phyloP scores from a whole-genome alignment of 495 filamentous ascomycete species.

The Thermothielavioides terrestris region DNA sequence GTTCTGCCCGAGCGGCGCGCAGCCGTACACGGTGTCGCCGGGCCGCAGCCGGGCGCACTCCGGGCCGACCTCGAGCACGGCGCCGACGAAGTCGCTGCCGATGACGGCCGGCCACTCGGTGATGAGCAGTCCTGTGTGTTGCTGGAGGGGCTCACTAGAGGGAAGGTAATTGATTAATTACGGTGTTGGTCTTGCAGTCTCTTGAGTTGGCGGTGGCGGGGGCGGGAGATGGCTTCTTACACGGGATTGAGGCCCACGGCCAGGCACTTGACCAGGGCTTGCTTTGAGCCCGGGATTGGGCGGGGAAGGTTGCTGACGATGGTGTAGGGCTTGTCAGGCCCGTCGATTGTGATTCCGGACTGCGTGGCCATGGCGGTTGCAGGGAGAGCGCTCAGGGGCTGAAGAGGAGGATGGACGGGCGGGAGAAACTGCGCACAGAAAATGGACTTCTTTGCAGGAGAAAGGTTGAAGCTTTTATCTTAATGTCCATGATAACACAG shows the following conservation, averaged over 20 bases:
- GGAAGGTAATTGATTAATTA: background rate
- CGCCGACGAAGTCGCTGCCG: conserved; percentile 59
- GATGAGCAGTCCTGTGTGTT: conserved; percentile 17
- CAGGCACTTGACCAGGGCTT: conserved; percentile 52
- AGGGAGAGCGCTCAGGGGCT: background rate
- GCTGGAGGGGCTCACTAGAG: conserved; percentile 17
- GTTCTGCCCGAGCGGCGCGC: conserved; percentile 31
- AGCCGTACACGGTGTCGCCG: conserved; percentile 35
- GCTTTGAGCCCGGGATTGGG: conserved; percentile 31
- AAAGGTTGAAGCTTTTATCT: background rate
- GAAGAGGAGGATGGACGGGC: background rate
- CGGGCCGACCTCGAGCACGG: conserved; percentile 49
- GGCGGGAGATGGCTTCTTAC: conserved; percentile 1
- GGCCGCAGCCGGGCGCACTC: conserved; percentile 32
- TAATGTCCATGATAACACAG: too few relatives aligned
- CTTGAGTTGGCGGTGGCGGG: background rate
- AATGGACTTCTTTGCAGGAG: too few relatives aligned
- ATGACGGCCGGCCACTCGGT: conserved; percentile 30
- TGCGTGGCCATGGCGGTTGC: conserved; percentile 18
- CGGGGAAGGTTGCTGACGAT: conserved; percentile 14
- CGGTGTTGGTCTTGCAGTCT: too few relatives aligned
- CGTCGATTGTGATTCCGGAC: conserved; percentile 16
- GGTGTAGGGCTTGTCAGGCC: conserved; percentile 12
- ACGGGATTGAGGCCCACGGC: conserved; percentile 45
- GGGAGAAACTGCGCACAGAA: background rate